Percentiles rank a stretch among this genome's conserved stretches.
Conservation (phyloP, 2,329 filamentous ascomycete genomes). For the Myrmaecium sp. region DNA sequence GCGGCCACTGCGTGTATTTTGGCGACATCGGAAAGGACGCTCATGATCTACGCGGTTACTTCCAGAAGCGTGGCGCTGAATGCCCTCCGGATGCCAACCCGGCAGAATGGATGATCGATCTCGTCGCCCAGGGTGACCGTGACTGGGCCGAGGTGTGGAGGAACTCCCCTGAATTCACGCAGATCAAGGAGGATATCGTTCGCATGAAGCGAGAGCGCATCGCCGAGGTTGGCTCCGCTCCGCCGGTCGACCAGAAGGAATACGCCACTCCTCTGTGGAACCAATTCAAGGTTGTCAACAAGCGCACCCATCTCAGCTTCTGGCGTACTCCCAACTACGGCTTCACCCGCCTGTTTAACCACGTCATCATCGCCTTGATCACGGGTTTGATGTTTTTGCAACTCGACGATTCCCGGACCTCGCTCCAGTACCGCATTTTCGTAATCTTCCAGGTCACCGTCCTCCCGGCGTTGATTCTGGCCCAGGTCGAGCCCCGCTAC, state of each 20-base stretch:
- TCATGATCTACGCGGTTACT: conserved; percentile 44
- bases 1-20: conserved; percentile 72
- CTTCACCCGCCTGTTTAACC: conserved; percentile 75
- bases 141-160: conserved; percentile 74
- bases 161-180: conserved; percentile 51
- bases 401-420: conserved; percentile 56
- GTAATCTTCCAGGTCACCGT: conserved; percentile 83
- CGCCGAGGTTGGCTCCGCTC: conserved; percentile 26
- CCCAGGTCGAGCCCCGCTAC: conserved; percentile 72
- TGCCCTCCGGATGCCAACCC: conserved; percentile 38
- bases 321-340: conserved; percentile 82
- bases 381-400: conserved; percentile 67
- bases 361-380: conserved; percentile 59
- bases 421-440: conserved; percentile 74
- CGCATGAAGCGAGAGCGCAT: conserved; percentile 47
- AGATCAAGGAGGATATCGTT: conserved; percentile 48
- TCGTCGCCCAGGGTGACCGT: conserved; percentile 57
- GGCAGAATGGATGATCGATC: conserved; percentile 72
- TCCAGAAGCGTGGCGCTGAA: conserved; percentile 37
- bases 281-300: conserved; percentile 60
- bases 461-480: conserved; percentile 65
- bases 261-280: conserved; percentile 67
- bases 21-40: conserved; percentile 69
- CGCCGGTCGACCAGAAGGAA: conserved; percentile 45
- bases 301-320: conserved; percentile 59